Evolutionary conservation across 2,329 filamentous ascomycete genomes (phyloP).

Genomic region (Didymella lethalis): DNA sequence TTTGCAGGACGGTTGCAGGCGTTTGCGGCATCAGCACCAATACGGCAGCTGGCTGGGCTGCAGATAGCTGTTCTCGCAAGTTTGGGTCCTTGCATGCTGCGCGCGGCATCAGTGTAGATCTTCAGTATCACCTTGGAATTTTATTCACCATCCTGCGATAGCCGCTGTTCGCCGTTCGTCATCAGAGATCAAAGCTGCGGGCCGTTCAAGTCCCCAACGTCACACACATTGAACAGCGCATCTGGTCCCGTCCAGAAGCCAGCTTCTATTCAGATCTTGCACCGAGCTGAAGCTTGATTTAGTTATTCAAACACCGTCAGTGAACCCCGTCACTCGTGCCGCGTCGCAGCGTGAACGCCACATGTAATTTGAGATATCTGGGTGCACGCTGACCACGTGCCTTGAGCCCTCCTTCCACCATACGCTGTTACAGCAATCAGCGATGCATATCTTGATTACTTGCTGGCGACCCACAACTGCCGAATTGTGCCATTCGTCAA

Average conservation of each 20-base stretch:
- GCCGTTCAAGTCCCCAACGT: not conserved
- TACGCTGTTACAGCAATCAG: constrained; percentile 2
- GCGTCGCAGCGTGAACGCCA: constrained; percentile 1
- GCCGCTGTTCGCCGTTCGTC: not conserved
- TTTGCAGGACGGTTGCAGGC: not conserved
- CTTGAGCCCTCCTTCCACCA: not conserved
- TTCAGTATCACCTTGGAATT: not conserved
- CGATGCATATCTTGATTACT: not conserved
- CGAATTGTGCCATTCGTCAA: constrained; percentile 5
- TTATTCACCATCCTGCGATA: not conserved
- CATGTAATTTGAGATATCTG: constrained; percentile 1
- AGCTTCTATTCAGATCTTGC: not conserved
- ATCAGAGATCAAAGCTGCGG: not conserved
- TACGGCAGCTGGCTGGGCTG: constrained; percentile 7
- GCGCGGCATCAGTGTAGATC: not conserved
- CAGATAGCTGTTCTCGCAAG: not conserved
- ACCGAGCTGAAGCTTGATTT: not conserved
- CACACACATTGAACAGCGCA: not conserved
- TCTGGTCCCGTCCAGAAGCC: not conserved
- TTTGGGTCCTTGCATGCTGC: not conserved
- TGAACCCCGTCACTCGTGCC: not conserved
- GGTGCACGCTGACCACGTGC: not conserved
- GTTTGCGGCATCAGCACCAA: constrained; percentile 1
- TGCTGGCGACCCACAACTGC: constrained; percentile 3
- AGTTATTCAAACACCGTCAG: not conserved